These are phyloP conservation scores for Rhodotorula sp. DNA, from an alignment of 1,284 basidiomycete genomes.

Conservation along the genomic window DNA sequence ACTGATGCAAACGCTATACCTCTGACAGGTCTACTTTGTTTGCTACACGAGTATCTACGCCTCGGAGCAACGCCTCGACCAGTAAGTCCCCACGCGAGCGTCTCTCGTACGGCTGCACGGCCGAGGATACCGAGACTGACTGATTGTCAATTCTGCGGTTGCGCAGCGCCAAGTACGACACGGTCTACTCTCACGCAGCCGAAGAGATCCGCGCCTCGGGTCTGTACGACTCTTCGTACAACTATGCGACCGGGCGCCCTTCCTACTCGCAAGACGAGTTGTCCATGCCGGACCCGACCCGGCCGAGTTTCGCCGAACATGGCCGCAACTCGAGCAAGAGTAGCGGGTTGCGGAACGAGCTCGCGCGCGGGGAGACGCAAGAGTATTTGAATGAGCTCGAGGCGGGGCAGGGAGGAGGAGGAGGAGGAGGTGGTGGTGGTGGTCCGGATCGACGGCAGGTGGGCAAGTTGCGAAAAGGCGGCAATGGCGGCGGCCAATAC, in stretches of 20 bases:
- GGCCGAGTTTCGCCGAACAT: conserved; percentile 2
- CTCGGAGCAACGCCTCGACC: conserved; percentile 69
- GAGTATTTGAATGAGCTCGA: conserved; percentile 1
- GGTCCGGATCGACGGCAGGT: not conserved
- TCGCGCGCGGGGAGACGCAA: conserved; percentile 7
- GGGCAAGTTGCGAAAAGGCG: conserved; percentile 8
- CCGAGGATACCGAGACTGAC: not conserved
- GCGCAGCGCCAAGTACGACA: conserved; percentile 64
- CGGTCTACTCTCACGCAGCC: conserved; percentile 58
- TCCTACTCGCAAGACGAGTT: conserved; percentile 12
- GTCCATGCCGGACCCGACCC: not conserved
- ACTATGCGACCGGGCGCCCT: not conserved
- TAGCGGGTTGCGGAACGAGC: conserved; percentile 21
- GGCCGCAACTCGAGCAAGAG: not conserved
- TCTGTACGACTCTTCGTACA: conserved; percentile 20
- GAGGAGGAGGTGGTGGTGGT: not conserved
- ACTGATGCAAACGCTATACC: not conserved
- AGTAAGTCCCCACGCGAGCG: conserved; percentile 48
- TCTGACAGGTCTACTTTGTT: conserved; percentile 63
- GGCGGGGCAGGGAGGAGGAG: not conserved
- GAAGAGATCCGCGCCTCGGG: conserved; percentile 54
- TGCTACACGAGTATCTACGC: conserved; percentile 71
- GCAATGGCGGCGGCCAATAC: not conserved
- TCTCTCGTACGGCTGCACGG: too few species aligned
- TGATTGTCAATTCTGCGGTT: not conserved